These are phyloP conservation scores for Clarireedia hainanense DNA, from an alignment of 2,329 filamentous ascomycete species.

Conservation along the genomic window DNA sequence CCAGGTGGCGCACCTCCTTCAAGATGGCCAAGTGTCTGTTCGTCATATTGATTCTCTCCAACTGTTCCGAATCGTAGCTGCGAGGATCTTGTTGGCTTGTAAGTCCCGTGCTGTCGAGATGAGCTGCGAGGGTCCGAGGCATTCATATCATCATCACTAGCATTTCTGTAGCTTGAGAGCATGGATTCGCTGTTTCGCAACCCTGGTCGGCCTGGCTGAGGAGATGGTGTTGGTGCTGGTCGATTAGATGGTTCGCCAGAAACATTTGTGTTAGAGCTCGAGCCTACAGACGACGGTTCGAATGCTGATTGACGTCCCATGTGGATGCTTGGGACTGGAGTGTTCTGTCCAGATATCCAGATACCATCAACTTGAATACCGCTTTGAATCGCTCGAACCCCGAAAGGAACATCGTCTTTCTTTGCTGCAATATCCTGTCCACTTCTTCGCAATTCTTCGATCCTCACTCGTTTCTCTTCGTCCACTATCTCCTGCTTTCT, in stretches of 20 bases:
- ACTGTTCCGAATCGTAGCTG: slow-evolving; percentile 27
- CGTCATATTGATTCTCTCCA: slow-evolving; percentile 19
- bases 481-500: slow-evolving; percentile 56
- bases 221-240: background rate
- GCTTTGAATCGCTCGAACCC: slow-evolving; percentile 74
- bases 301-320: slow-evolving; percentile 12
- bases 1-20: slow-evolving; percentile 16
- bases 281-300: background rate
- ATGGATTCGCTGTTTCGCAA: slow-evolving; percentile 4
- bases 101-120: slow-evolving; percentile 18
- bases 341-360: slow-evolving; percentile 44
- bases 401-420: slow-evolving; percentile 68
- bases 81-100: slow-evolving; percentile 30
- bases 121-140: background rate
- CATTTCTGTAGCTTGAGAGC: slow-evolving; percentile 2
- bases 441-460: slow-evolving; percentile 46
- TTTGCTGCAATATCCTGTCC: slow-evolving; percentile 32
- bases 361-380: slow-evolving; percentile 82
- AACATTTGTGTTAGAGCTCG: slow-evolving; percentile 1
- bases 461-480: slow-evolving; percentile 51
- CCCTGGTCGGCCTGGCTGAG: background rate
- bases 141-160: slow-evolving; percentile 5
- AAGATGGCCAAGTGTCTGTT: slow-evolving; percentile 22
- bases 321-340: slow-evolving; percentile 20
- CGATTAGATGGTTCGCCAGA: background rate